Evolutionary conservation across 2,329 filamentous ascomycete genomes (phyloP), one percentile per base, ranked within the genome.

Genomic region (Davidsoniella neocaledoniae): DNA sequence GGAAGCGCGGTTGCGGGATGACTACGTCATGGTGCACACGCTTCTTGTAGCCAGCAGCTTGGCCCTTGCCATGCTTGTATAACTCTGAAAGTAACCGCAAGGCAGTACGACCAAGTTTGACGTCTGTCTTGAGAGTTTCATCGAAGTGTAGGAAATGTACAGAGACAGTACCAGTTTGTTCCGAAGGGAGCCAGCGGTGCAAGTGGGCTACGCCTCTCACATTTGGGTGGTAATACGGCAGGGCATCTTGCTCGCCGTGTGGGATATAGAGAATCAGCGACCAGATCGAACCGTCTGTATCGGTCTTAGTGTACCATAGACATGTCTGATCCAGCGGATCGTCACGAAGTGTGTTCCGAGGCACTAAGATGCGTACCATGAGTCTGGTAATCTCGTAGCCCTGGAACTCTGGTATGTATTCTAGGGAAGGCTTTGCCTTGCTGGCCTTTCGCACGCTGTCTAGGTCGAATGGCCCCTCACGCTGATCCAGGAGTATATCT

Each of bases 201-300:
- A 87, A 66, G 56, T 91, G 88, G 4, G 80, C 86, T 21, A 94
- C 70, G 10, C 76, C 77, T 47, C 71, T 73, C 19, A 94, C 80
- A 48, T 74, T 71, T 19, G 90, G 90, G 60, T 95, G 88, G 63
- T 95, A 96, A 64, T 83, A 94, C 1, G 90, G 90, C 54, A 91
- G 72, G 2, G 81, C 73, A 12, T 74, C 69, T 9, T 72, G 66
- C 1, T 67, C 66, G 29, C 70, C 62, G 63, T 94, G 87, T 6
- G 90, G 86, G 5, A 83, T 70, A 61, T 93, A 94, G 33, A 93
- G 63, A 14, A 94, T 76, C 4, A 67, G 57, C 10, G 64, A 60
- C 50, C 60, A 57, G 38, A 53, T 29, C 25, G 55, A 57, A 23
- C 60, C 58, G 17, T 64, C 59, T 39, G 54, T 55, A 37, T 57